Base-by-base conservation (phyloP, 768 basidiomycete species). In the Trametes maxima region DNA sequence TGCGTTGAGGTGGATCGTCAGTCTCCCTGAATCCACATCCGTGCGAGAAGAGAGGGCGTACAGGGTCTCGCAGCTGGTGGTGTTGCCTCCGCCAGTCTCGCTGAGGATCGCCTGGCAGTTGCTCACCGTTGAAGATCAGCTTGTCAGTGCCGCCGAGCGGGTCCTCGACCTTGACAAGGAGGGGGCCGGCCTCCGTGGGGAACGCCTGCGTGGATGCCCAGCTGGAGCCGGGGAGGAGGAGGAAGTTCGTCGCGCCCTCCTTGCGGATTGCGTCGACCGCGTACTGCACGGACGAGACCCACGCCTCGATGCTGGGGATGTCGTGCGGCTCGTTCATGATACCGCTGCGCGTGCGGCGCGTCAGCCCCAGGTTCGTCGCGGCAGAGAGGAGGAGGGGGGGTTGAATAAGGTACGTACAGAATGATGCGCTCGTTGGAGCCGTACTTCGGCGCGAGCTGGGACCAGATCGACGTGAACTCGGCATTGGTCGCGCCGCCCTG, bases 251-350 rank as follows among this genome's bases (percentile, higher is more conserved):
- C 2, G 80, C 74, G 16, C 80, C 79, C 1, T 78, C 78, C 7
- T 69, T 67, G 53, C 79, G 77, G 59, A 80, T 76, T 11, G 78
- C 77, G 57, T 74, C 78, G 63, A 81, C 77, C 24, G 72, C 75
- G 37, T 69, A 73, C 55, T 81, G 78, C 51, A 74, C 75, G 53
- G 72, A 67, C 58, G 67, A 68, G 11, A 70, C 76, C 76, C 75
- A 77, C 19, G 67, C 67, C 7, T 67, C 65, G 52, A 78, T 65
- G 59, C 73, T 66, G 36, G 72, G 72, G 36, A 81, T 62, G 57
- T 82, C 79, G 62, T 81, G 79, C 3, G 80, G 80, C 70, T 82
- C 79, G 66, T 80, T 81, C 79, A 80, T 81, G 62, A 78, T 69
- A 39, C 73, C 72, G 62, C 69, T 69, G 51, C 45, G 19, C 16